Base-by-base conservation (phyloP, 495 filamentous ascomycete genomes). In the Penicillium daleae region DNA sequence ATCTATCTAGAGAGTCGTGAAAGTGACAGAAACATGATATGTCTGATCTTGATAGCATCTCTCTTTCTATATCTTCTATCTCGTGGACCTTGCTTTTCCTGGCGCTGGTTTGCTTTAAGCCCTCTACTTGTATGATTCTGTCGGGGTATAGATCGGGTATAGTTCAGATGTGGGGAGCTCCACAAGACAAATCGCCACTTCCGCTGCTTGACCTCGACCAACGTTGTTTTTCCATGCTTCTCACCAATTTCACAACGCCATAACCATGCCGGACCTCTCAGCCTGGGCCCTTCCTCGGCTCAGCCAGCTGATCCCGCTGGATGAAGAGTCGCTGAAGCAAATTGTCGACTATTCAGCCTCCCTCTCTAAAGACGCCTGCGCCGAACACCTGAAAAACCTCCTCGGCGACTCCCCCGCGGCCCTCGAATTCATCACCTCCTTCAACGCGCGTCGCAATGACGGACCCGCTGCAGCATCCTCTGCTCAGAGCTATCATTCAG, bases 401-500 rank as follows among this genome's bases (percentile, higher is more conserved):
- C 86, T 99, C 2, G 95, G 93, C 49, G 92, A 96, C 71, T 92
- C 92, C 6, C 85, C 92, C 15, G 87, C 90, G 62, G 88, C 90
- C 1, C 75, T 97, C 61, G 92, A 96, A 61, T 99, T 98, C 72
- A 97, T 99, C 67, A 86, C 92, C 24, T 87, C 88, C 44, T 98
- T 97, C 82, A 98, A 95, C 72, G 80, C 87, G 10, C 88, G 86
- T 32, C 86, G 91, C 33, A 75, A 83, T 67, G 77, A 81, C 24
- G 77, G 67, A 44, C 48, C 73, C 2, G 33, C 72, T 65, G 62
- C 67, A 17, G 31, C 66, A 19, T 39, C 69, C 31, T 35, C 71
- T 12, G 37, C 55, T 49, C 60, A 56, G 65, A 50, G 67, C 72
- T 52, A 72, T 70, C 19, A 68, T 66, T 35, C 68, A 54, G 63